Evolutionary conservation across 805 yeast genomes (phyloP).

Genomic region (Sungouiozyma ichnusensis): DNA sequence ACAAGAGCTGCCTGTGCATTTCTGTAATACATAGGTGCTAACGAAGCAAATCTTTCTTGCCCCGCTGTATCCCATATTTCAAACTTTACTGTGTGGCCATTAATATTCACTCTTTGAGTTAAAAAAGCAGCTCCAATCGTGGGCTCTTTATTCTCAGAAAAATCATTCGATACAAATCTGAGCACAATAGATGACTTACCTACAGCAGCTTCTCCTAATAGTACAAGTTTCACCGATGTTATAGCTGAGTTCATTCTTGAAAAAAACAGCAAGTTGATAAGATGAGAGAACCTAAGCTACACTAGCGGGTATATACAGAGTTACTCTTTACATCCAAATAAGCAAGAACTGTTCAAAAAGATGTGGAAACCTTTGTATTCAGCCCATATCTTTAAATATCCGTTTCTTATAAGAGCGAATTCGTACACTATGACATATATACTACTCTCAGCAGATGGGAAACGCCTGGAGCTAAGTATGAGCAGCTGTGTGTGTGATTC

Average conservation of each 20-base stretch:
- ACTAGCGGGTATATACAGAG: too few relatives aligned
- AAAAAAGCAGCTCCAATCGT: constrained; percentile 97
- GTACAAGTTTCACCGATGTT: constrained; percentile 65
- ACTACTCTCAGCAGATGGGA: too few relatives aligned
- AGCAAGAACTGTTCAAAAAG: too few relatives aligned
- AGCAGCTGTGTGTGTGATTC: too few relatives aligned
- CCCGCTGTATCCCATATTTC: constrained; percentile 98
- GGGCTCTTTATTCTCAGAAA: constrained; percentile 95
- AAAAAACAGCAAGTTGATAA: too few relatives aligned
- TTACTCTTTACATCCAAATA: too few relatives aligned
- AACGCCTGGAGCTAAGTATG: too few relatives aligned
- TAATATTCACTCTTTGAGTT: constrained; percentile 85
- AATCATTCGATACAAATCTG: constrained; percentile 88
- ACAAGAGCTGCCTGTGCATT: constrained; percentile 96
- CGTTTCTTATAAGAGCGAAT: too few relatives aligned
- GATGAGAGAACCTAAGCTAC: too few relatives aligned
- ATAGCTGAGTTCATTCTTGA: constrained; percentile 22
- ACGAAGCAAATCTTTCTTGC: constrained; percentile 89
- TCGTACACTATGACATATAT: too few relatives aligned
- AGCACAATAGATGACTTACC: constrained; percentile 90
- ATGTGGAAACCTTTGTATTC: too few relatives aligned
- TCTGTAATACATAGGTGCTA: constrained; percentile 95
- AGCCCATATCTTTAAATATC: too few relatives aligned
- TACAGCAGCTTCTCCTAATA: constrained; percentile 95
- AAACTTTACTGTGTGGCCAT: constrained; percentile 78